Base-by-base conservation (phyloP, 2,329 filamentous ascomycete genomes). In the Colletotrichum zoysiae region DNA sequence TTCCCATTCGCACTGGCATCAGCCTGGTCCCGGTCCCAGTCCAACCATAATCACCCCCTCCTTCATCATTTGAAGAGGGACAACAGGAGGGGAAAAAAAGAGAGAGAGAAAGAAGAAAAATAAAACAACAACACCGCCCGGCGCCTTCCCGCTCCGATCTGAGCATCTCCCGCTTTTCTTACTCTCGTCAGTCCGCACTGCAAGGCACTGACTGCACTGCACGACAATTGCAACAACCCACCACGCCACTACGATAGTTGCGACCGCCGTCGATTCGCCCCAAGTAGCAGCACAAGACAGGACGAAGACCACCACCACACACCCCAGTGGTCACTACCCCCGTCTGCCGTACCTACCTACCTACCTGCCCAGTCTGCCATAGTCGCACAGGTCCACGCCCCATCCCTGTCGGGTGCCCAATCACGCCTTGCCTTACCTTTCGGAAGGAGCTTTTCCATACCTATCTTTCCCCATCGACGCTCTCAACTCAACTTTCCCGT, bases 161-260 rank as follows among this genome's bases (percentile, higher is more conserved):
- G 59, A 71, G 60, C 61, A 69, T 63, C 73, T 70, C 66, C 65
- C 70, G 51, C 60, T 58, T 71, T 63, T 60, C 65, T 73, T 70
- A 72, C 68, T 72, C 67, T 70, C 53, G 40, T 33, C 67, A 57
- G 53, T 68, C 51, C 35, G 70, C 62, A 30, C 59, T 23, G 23
- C 62, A 30, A 55, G 18, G 14, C 62, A n/a, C n/a, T n/a, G n/a
- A 33, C 59, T 23, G 23, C 62, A 30, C 59, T 23, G 23, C 62
- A 30, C 57, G 18, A 11, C 62, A 33, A 51, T 44, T 55, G 35
- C 40, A 7, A 60, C 35, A 53, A 42, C 23, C 23, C 42, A 18
- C 42, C 46, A 57, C 40, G 40, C 42, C 46, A 50, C 23, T 23
- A 38, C 53, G 38, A 30, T 30, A 26, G 44, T n/a, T 55, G 30